Evolutionary conservation across 192 early-diverging fungal species (phyloP), one percentile per base, ranked within the genome.

Genomic region (Backusella sp.): DNA sequence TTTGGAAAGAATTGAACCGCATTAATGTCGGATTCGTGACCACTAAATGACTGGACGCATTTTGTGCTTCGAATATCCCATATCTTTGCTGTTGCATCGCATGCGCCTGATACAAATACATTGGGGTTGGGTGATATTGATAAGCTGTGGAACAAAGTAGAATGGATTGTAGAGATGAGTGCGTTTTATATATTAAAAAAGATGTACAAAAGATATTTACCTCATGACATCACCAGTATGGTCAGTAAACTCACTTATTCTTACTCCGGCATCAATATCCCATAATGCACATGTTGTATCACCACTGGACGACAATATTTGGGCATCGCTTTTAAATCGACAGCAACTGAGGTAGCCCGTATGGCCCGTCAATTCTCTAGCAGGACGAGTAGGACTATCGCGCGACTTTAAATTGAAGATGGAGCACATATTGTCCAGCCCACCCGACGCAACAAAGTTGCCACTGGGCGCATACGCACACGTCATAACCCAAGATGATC

Each of bases 401-500:
- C 92, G 91, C 66, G 96, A 95, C 73, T 93, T 95, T 39, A 98
- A 84, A 80, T 98, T 98, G 86, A 97, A 98, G 80, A 99, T 96
- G 23, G 76, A 97, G 85, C 98, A 99, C 77, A 99, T 93, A 84
- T 99, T 99, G 87, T 99, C 98, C 73, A 99, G 90, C 75, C 98
- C 98, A 80, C 98, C 98, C 81, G 97, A 99, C 70, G 98, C 98
- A 12, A 99, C 98, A 84, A 96, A 96, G 84, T 94, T 95, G 36
- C 98, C 96, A 21, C 96, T 96, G 3, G 98, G 98, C 36, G 97
- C 97, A 73, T 98, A 99, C 5, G 98, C 96, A 80, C 97, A 98
- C 35, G 98, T 99, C 98, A 99, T 99, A 73, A 99, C 98, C 98
- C 98, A 99, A 6, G 98, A 99, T 0, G 98, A 99, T 12, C 96